Percentiles rank a stretch among this genome's conserved stretches.
Evolutionary conservation across 2,329 filamentous ascomycete species (phyloP).

Genomic region (Alternaria dauci): DNA sequence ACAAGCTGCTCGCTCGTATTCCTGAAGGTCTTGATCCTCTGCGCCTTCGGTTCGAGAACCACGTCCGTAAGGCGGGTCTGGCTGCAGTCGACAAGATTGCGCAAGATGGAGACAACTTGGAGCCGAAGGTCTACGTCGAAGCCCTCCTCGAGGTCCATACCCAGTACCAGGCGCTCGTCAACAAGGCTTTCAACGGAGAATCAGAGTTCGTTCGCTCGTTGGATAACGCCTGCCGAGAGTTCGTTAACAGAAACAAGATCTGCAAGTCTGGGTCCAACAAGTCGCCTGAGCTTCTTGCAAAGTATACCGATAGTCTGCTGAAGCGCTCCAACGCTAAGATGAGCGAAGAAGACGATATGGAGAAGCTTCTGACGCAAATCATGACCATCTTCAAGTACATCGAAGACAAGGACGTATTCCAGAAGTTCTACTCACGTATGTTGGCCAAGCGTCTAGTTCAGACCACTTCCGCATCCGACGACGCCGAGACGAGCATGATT

Average conservation of each 20-base stretch:
- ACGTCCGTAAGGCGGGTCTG: conserved; percentile 89
- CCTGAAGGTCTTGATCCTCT: conserved; percentile 91
- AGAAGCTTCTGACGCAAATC: conserved; percentile 86
- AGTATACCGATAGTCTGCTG: conserved; percentile 91
- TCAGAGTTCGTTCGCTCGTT: conserved; percentile 95
- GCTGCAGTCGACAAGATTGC: conserved; percentile 91
- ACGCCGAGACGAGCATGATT: conserved; percentile 99
- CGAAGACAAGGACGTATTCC: conserved; percentile 99
- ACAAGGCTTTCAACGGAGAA: conserved; percentile 91
- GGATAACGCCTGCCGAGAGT: conserved; percentile 96
- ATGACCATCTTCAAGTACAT: conserved; percentile 99
- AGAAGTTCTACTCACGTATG: conserved; percentile 99
- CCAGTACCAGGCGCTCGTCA: conserved; percentile 89
- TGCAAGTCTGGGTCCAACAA: conserved; percentile 94
- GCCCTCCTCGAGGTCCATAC: conserved; percentile 93
- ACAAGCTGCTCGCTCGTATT: conserved; percentile 86
- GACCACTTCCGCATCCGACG: conserved; percentile 92
- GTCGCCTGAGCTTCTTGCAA: conserved; percentile 92
- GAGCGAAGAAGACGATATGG: conserved; percentile 91
- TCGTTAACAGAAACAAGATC: conserved; percentile 96
- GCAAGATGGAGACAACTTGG: conserved; percentile 84
- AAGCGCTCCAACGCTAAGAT: conserved; percentile 88
- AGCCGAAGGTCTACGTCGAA: conserved; percentile 97
- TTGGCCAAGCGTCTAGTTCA: conserved; percentile 93
- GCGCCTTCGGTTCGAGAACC: conserved; percentile 84